A percentile compares a stretch with the other conserved stretches of the same genome.
These are phyloP conservation scores for Panicum hallii DNA, from an alignment of 202 grass and related monocot species.

Conservation along the genomic window DNA sequence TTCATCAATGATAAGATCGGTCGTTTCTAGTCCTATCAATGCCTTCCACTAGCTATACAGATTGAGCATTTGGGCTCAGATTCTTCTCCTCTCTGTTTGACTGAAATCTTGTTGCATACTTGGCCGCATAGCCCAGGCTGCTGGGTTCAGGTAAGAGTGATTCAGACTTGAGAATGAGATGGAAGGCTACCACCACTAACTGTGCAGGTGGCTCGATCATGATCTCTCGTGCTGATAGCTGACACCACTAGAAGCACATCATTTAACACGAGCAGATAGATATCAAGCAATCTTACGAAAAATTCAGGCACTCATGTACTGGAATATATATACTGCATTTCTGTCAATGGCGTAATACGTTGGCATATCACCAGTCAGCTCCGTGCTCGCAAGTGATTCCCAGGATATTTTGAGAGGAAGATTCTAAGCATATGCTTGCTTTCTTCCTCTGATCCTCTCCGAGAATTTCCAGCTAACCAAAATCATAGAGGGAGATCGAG, in stretches of 20 bases:
- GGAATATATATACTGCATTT: not conserved
- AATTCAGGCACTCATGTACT: not conserved
- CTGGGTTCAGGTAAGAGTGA: not conserved
- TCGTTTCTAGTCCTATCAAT: not conserved
- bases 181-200: constrained; percentile 10
- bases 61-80: not conserved
- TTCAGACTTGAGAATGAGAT: not conserved
- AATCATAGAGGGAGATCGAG: not conserved
- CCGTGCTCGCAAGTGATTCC: constrained; percentile 25
- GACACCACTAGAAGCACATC: not conserved
- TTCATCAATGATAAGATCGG: not conserved
- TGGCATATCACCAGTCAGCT: not conserved
- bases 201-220: not conserved
- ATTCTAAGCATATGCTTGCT: not conserved
- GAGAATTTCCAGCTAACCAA: not conserved
- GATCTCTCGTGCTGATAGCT: not conserved
- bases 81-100: not conserved
- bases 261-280: not conserved
- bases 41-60: not conserved
- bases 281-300: not conserved
- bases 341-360: not conserved
- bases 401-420: not conserved
- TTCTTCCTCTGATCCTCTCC: not conserved
- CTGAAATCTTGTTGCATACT: not conserved
- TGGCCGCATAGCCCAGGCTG: not conserved